Percentiles rank a stretch among this genome's conserved stretches.
Evolutionary conservation across 306 rosid species (phyloP).

Genomic region (Lupinus albus): DNA sequence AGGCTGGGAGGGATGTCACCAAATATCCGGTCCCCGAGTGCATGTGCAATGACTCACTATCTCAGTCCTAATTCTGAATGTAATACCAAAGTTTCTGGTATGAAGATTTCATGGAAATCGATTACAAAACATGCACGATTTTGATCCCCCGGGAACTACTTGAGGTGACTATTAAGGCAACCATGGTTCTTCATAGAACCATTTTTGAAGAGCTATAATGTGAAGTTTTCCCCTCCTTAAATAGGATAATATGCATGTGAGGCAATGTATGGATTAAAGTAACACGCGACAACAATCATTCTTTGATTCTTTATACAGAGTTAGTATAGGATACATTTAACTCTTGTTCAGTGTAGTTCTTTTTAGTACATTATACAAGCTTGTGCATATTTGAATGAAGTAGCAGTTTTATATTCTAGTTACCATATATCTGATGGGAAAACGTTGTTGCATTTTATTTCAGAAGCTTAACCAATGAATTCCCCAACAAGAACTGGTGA

Average conservation of each 20-base stretch:
- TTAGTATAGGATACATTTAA: slow-evolving; percentile 43
- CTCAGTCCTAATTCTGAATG: slow-evolving; percentile 33
- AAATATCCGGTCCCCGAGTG: slow-evolving; percentile 88
- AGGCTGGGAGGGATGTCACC: slow-evolving; percentile 76
- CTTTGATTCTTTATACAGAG: slow-evolving; percentile 64
- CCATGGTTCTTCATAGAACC: slow-evolving; percentile 35
- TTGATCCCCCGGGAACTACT: slow-evolving; percentile 38
- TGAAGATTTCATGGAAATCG: slow-evolving; percentile 6
- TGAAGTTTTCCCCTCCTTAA: slow-evolving; percentile 5
- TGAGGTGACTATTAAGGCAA: slow-evolving; percentile 18
- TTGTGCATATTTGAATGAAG: slow-evolving; percentile 39
- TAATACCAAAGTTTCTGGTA: slow-evolving; percentile 31
- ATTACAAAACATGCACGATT: neutral
- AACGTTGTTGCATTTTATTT: too few relatives aligned
- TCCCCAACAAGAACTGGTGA: too few relatives aligned
- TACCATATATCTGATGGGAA: too few relatives aligned
- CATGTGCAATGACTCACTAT: slow-evolving; percentile 70
- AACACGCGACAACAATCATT: slow-evolving; percentile 44
- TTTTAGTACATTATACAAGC: slow-evolving; percentile 37
- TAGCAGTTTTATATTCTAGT: slow-evolving; percentile 21
- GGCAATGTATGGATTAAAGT: slow-evolving; percentile 5
- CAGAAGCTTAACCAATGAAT: too few relatives aligned
- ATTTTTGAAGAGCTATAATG: slow-evolving; percentile 22
- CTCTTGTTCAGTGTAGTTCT: slow-evolving; percentile 41
- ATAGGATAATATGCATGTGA: neutral